Evolutionary conservation across 768 basidiomycete species (phyloP).

Genomic region (Tricholoma sp.): DNA sequence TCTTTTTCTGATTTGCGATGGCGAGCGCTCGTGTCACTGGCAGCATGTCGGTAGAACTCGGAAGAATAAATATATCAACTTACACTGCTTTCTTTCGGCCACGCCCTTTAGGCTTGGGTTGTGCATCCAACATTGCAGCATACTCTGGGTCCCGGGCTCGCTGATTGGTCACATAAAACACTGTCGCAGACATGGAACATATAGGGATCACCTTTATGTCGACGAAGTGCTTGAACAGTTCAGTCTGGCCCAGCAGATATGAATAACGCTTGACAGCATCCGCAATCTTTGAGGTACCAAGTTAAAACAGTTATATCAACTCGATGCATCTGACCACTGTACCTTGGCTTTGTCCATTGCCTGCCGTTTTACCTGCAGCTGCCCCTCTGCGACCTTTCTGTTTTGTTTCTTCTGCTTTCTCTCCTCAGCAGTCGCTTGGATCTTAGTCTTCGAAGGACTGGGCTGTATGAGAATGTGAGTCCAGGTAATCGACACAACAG

Average conservation of each 20-base stretch:
- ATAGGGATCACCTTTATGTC: conserved; percentile 74
- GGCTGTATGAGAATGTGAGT: neutral
- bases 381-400: conserved; percentile 66
- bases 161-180: conserved; percentile 30
- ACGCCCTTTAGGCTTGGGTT: conserved; percentile 79
- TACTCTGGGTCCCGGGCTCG: conserved; percentile 90
- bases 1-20: conserved; percentile 97
- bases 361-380: conserved; percentile 64
- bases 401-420: conserved; percentile 36
- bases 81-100: conserved; percentile 80
- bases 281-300: conserved; percentile 50
- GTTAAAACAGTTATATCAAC: conserved; percentile 2
- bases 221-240: conserved; percentile 96
- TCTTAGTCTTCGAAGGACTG: conserved; percentile 6
- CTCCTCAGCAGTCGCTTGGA: conserved; percentile 5
- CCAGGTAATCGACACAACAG: neutral
- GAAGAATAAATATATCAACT: conserved; percentile 19
- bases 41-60: conserved; percentile 1
- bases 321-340: conserved; percentile 4
- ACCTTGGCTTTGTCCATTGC: conserved; percentile 91
- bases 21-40: conserved; percentile 69
- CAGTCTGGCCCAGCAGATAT: conserved; percentile 96
- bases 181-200: neutral
- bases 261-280: conserved; percentile 97
- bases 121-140: conserved; percentile 80